phyloP scores from a whole-genome alignment of 352 stramenopile genomes.

The Elongisporangium anandrum region DNA sequence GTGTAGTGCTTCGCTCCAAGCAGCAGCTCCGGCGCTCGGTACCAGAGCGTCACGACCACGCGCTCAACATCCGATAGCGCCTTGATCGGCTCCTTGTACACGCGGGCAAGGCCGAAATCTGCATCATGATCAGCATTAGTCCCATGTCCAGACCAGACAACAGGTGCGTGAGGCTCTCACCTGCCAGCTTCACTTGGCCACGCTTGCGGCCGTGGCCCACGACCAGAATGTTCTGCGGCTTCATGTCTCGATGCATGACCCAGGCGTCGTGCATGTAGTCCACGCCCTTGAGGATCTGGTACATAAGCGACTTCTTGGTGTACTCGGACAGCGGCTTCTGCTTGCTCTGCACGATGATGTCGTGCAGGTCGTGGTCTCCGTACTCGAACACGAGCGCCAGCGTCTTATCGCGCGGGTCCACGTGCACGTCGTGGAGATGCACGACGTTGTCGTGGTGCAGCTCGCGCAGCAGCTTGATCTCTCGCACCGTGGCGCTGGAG shows the following conservation, averaged over 20 bases:
- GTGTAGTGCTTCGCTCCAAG: conserved; percentile 92
- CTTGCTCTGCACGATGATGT: conserved; percentile 87
- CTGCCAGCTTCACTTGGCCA: conserved; percentile 79
- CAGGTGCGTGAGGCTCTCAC: conserved; percentile 10
- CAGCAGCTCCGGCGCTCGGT: conserved; percentile 92
- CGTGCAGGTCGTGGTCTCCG: conserved; percentile 85
- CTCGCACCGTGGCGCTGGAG: conserved; percentile 83
- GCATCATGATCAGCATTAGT: background rate
- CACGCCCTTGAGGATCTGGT: conserved; percentile 89
- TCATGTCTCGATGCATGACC: conserved; percentile 94
- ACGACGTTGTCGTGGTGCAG: conserved; percentile 87
- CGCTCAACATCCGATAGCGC: conserved; percentile 84
- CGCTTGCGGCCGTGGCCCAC: conserved; percentile 79
- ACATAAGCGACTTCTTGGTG: conserved; percentile 91
- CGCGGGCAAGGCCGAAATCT: conserved; percentile 85
- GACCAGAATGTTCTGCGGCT: conserved; percentile 92
- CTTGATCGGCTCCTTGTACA: conserved; percentile 89
- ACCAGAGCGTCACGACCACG: conserved; percentile 96
- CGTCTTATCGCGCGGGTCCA: conserved; percentile 80
- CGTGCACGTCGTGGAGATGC: conserved; percentile 80
- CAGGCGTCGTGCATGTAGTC: conserved; percentile 93
- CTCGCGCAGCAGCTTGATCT: conserved; percentile 88
- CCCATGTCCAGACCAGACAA: background rate
- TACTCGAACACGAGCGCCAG: conserved; percentile 89
- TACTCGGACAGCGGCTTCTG: conserved; percentile 88